A percentile compares a stretch with the other conserved stretches of the same genome.
phyloP scores from a whole-genome alignment of 1,284 basidiomycete species.

The Ustilago crameri region DNA sequence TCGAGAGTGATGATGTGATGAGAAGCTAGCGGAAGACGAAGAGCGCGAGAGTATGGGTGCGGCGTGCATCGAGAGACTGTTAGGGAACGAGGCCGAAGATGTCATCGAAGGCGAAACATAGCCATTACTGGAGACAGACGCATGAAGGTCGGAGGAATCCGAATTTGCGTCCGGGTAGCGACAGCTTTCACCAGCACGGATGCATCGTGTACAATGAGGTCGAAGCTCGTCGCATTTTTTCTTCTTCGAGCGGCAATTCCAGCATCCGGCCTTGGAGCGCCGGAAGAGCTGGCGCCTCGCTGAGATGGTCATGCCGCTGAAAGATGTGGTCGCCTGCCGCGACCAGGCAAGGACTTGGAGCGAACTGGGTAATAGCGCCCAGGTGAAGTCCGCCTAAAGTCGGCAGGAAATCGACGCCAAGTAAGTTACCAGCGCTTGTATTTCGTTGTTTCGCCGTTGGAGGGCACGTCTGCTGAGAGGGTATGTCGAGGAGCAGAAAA shows the following conservation, averaged over 20 bases:
- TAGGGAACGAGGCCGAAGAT: slow-evolving; percentile 29
- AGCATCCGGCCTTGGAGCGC: slow-evolving; percentile 50
- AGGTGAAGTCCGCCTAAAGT: slow-evolving; percentile 21
- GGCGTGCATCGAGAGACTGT: slow-evolving; percentile 20
- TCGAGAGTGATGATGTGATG: slow-evolving; percentile 20
- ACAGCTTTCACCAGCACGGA: slow-evolving; percentile 37
- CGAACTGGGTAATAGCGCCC: slow-evolving; percentile 23
- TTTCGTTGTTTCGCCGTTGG: too few species aligned
- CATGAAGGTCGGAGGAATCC: slow-evolving; percentile 17
- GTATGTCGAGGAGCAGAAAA: background rate
- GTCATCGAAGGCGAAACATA: slow-evolving; percentile 27
- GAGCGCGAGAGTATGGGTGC: slow-evolving; percentile 39
- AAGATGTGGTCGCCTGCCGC: slow-evolving; percentile 29
- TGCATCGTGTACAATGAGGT: slow-evolving; percentile 44
- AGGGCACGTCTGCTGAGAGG: too few species aligned
- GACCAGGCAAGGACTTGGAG: slow-evolving; percentile 27
- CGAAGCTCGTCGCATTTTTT: slow-evolving; percentile 52
- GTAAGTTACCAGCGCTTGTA: background rate
- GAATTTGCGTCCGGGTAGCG: slow-evolving; percentile 42
- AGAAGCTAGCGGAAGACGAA: slow-evolving; percentile 26
- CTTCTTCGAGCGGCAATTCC: slow-evolving; percentile 51
- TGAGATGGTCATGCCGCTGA: slow-evolving; percentile 43
- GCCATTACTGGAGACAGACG: slow-evolving; percentile 13
- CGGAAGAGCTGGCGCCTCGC: slow-evolving; percentile 46
- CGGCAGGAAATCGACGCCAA: background rate